Percentiles rank a stretch among this genome's conserved stretches.
Evolutionary conservation across 1,139 yeast genomes (phyloP).

Genomic region (Yamadazyma siamensis): DNA sequence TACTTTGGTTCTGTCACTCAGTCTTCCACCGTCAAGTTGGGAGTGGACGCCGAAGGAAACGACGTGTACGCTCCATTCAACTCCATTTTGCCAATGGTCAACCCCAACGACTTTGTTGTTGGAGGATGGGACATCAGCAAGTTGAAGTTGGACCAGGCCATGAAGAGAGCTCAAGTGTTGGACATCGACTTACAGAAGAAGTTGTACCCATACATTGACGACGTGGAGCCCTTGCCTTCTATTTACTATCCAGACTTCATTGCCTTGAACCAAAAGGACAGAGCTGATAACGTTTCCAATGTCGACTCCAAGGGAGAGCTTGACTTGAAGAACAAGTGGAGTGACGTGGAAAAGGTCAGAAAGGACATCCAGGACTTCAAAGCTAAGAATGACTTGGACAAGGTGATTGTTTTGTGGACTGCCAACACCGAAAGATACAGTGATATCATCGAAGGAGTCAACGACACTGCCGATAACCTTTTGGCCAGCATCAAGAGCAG

Average conservation of each 20-base stretch:
- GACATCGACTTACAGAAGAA: conserved; percentile 82
- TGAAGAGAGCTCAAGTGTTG: conserved; percentile 82
- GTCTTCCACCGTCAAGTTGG: conserved; percentile 84
- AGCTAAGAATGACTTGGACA: conserved; percentile 67
- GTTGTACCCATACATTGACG: conserved; percentile 62
- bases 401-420: conserved; percentile 91
- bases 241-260: conserved; percentile 94
- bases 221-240: conserved; percentile 73
- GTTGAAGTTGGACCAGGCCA: conserved; percentile 68
- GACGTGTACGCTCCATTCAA: conserved; percentile 94
- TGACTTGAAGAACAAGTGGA: conserved; percentile 71
- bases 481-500: conserved; percentile 69
- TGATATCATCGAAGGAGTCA: conserved; percentile 72
- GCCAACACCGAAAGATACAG: conserved; percentile 96
- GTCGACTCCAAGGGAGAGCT: conserved; percentile 48
- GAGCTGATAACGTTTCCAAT: conserved; percentile 86
- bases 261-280: conserved; percentile 89
- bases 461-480: conserved; percentile 84
- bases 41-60: conserved; percentile 75
- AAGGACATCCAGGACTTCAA: conserved; percentile 81
- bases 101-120: conserved; percentile 86
- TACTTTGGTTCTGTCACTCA: conserved; percentile 97
- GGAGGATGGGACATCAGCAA: conserved; percentile 94
- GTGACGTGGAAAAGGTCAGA: conserved; percentile 84
- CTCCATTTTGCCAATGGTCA: conserved; percentile 80